A percentile compares a stretch with the other conserved stretches of the same genome.
Evolutionary conservation across 2,329 filamentous ascomycete species (phyloP).

Genomic region (Colletotrichum abscissum): DNA sequence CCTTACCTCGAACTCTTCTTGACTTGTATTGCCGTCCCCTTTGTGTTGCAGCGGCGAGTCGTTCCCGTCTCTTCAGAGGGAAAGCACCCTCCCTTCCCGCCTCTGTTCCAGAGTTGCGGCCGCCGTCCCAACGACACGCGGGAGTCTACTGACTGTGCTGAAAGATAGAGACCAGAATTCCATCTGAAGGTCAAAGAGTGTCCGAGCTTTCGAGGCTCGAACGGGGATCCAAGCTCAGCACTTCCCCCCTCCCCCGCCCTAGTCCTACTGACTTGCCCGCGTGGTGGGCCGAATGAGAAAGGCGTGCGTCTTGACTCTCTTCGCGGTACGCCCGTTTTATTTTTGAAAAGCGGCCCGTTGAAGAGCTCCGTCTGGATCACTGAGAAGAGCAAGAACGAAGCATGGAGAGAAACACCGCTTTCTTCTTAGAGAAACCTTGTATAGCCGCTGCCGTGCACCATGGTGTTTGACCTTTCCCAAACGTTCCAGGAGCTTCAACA

Average conservation of each 20-base stretch:
- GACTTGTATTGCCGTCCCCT: slow-evolving; percentile 25
- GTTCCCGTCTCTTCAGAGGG: not conserved
- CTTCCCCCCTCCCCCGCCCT: not conserved
- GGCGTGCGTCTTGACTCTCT: slow-evolving; percentile 2
- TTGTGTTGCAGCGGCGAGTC: slow-evolving; percentile 22
- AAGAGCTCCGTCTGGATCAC: not conserved
- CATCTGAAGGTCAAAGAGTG: slow-evolving; percentile 27
- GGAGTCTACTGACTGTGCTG: not conserved
- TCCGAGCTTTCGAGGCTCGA: slow-evolving; percentile 31
- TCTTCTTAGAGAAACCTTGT: slow-evolving; percentile 5
- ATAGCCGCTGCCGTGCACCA: slow-evolving; percentile 16
- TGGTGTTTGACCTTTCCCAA: slow-evolving; percentile 8
- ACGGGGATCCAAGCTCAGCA: slow-evolving; percentile 15
- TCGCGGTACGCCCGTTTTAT: slow-evolving; percentile 12
- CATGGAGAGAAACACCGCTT: slow-evolving; percentile 15
- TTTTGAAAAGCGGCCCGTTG: not conserved
- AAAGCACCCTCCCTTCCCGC: not conserved
- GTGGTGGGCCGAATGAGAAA: slow-evolving; percentile 17
- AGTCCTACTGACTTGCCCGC: not conserved
- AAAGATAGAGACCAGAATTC: not conserved
- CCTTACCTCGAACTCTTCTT: slow-evolving; percentile 15
- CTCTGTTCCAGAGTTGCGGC: not conserved
- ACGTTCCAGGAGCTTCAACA: not conserved
- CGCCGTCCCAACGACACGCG: not conserved
- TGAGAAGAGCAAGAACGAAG: not conserved